Percentiles rank a stretch among this genome's conserved stretches.
Conservation (phyloP, 495 filamentous ascomycete genomes). For the Achaetomiella virescens region DNA sequence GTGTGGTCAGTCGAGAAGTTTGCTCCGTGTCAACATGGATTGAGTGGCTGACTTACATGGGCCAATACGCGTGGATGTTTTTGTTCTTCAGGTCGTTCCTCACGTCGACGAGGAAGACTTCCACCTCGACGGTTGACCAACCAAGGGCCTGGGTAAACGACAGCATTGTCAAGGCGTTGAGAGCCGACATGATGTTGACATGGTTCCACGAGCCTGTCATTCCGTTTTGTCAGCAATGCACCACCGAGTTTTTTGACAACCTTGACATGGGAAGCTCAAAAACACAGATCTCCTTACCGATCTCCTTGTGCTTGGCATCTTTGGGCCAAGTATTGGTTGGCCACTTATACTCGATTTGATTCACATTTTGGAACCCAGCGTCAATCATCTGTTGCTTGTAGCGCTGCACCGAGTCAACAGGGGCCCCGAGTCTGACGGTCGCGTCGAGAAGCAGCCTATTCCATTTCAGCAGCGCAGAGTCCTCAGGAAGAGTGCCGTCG, state of each 20-base stretch:
- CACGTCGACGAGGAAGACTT: constrained; percentile 50
- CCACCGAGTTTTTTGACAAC: too few relatives aligned
- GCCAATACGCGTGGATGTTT: constrained; percentile 16
- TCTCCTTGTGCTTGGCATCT: constrained; percentile 11
- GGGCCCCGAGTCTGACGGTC: not conserved
- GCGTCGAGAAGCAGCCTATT: constrained; percentile 7
- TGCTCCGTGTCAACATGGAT: not conserved
- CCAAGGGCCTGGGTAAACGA: constrained; percentile 51
- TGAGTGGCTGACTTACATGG: constrained; percentile 7
- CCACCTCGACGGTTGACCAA: constrained; percentile 49
- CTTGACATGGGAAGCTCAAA: too few relatives aligned
- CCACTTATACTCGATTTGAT: constrained; percentile 9
- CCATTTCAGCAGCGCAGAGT: constrained; percentile 1
- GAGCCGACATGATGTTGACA: constrained; percentile 24
- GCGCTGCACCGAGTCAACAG: not conserved
- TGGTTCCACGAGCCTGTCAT: constrained; percentile 1
- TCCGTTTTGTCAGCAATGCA: not conserved
- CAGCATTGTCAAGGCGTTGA: constrained; percentile 34
- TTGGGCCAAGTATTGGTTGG: constrained; percentile 12
- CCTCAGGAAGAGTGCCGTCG: constrained; percentile 3
- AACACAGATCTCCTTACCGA: not conserved
- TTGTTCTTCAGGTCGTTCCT: constrained; percentile 47
- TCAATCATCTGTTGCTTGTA: constrained; percentile 9
- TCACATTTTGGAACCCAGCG: constrained; percentile 13
- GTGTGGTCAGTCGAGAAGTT: not conserved